Conservation (phyloP, 495 filamentous ascomycete genomes). For the Cetradonia linearis region DNA sequence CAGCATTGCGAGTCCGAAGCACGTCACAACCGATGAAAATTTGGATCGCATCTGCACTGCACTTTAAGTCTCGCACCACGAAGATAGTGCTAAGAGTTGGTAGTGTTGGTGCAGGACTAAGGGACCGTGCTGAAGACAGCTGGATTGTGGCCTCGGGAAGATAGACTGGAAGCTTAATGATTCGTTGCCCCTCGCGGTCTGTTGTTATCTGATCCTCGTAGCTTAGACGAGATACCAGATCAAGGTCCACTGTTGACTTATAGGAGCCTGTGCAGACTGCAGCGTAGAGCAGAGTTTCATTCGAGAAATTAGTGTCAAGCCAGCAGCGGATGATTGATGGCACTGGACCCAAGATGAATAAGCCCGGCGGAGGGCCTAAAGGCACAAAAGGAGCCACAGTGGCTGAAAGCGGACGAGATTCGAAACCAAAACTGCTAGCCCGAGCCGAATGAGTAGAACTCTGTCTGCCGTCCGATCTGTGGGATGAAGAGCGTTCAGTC, state of each 20-base stretch:
- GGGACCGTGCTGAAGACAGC: constrained; percentile 59
- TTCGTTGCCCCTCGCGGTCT: constrained; percentile 49
- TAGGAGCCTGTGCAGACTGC: constrained; percentile 88
- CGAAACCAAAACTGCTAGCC: constrained; percentile 72
- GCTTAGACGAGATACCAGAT: constrained; percentile 61
- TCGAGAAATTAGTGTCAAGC: constrained; percentile 77
- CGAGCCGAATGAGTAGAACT: constrained; percentile 74
- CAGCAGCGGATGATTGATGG: constrained; percentile 94
- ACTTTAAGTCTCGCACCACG: constrained; percentile 50
- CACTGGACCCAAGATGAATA: constrained; percentile 74
- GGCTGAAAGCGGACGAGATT: constrained; percentile 57
- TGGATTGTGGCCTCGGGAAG: constrained; percentile 82
- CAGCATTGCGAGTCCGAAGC: constrained; percentile 75
- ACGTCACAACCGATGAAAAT: constrained; percentile 83
- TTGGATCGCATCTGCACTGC: constrained; percentile 50
- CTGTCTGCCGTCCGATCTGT: constrained; percentile 93
- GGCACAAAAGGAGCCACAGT: constrained; percentile 54
- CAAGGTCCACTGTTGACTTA: constrained; percentile 63
- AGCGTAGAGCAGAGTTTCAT: constrained; percentile 78
- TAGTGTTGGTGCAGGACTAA: constrained; percentile 66
- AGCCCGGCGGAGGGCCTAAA: constrained; percentile 66
- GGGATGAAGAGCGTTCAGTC: constrained; percentile 81
- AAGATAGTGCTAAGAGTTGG: constrained; percentile 72
- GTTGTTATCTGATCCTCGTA: constrained; percentile 55
- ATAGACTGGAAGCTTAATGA: constrained; percentile 70